phyloP scores from a whole-genome alignment of 768 basidiomycete genomes.

The Cyathus striatus region DNA sequence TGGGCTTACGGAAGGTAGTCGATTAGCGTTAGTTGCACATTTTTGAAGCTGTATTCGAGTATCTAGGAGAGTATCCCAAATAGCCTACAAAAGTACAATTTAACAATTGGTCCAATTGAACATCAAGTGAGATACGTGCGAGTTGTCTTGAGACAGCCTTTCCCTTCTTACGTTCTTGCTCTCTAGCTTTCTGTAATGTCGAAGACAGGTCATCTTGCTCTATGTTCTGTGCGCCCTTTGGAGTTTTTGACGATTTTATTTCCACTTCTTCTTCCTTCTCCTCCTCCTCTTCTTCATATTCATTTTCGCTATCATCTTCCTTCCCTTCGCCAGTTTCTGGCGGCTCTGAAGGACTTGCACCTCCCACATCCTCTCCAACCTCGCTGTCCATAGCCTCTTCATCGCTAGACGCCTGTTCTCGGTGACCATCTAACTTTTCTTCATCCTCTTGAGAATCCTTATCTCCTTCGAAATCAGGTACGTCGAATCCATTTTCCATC shows the following conservation, averaged over 20 bases:
- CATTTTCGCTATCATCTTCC: slow-evolving; percentile 10
- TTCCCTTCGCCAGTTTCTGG: slow-evolving; percentile 14
- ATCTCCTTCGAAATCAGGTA: slow-evolving; percentile 18
- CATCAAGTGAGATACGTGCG: slow-evolving; percentile 36
- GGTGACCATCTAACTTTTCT: slow-evolving; percentile 6
- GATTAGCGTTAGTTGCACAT: slow-evolving; percentile 57
- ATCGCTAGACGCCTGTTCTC: not conserved
- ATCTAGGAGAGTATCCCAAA: slow-evolving; percentile 87
- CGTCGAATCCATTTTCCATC: slow-evolving; percentile 33
- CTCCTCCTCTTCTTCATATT: slow-evolving; percentile 7
- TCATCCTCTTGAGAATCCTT: too few species aligned
- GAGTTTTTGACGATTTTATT: not conserved
- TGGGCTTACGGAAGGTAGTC: slow-evolving; percentile 56
- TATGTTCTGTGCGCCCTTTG: not conserved
- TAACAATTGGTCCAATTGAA: not conserved
- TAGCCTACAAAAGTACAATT: slow-evolving; percentile 35
- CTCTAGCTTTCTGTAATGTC: slow-evolving; percentile 51
- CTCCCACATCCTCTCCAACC: slow-evolving; percentile 5
- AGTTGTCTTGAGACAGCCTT: slow-evolving; percentile 80
- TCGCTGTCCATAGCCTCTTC: slow-evolving; percentile 7
- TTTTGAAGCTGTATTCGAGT: slow-evolving; percentile 93
- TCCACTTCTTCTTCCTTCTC: slow-evolving; percentile 1
- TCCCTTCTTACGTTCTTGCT: slow-evolving; percentile 77
- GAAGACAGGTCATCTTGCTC: slow-evolving; percentile 23
- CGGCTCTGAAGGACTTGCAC: slow-evolving; percentile 4